Conservation (phyloP, 1,284 basidiomycete species). For the Ceratobasidium sp. region DNA sequence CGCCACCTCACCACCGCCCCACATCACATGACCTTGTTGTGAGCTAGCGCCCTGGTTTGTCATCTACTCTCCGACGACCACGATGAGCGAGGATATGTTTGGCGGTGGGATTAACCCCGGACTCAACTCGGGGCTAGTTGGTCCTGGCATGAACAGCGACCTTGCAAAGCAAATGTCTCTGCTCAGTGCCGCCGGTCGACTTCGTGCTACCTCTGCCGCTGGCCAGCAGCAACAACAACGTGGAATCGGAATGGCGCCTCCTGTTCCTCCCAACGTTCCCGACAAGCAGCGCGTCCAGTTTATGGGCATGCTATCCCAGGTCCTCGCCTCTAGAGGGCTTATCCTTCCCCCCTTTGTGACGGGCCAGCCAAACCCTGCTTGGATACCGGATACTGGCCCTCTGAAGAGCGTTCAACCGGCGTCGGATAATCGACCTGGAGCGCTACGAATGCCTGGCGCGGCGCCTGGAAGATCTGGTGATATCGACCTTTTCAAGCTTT, state of each 20-base stretch:
- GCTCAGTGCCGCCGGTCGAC: constrained; percentile 48
- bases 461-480: constrained; percentile 20
- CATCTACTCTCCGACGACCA: constrained; percentile 37
- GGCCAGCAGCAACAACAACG: constrained; percentile 35
- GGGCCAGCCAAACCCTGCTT: constrained; percentile 48
- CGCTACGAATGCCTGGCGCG: constrained; percentile 25
- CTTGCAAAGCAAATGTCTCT: constrained; percentile 49
- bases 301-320: constrained; percentile 46
- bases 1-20: background rate
- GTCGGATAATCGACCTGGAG: constrained; percentile 26
- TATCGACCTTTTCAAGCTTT: constrained; percentile 39
- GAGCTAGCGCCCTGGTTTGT: constrained; percentile 12
- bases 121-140: constrained; percentile 10
- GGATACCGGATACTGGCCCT: constrained; percentile 32
- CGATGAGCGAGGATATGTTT: constrained; percentile 44
- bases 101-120: constrained; percentile 38
- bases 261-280: constrained; percentile 41
- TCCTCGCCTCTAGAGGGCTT: constrained; percentile 40
- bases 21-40: constrained; percentile 20
- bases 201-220: constrained; percentile 39
- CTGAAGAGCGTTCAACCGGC: constrained; percentile 37
- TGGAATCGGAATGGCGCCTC: constrained; percentile 38
- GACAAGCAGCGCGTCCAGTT: constrained; percentile 47
- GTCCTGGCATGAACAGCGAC: constrained; percentile 24
- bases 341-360: constrained; percentile 48